Conservation (phyloP, 495 filamentous ascomycete genomes). For the Aspergillus ellipticus region DNA sequence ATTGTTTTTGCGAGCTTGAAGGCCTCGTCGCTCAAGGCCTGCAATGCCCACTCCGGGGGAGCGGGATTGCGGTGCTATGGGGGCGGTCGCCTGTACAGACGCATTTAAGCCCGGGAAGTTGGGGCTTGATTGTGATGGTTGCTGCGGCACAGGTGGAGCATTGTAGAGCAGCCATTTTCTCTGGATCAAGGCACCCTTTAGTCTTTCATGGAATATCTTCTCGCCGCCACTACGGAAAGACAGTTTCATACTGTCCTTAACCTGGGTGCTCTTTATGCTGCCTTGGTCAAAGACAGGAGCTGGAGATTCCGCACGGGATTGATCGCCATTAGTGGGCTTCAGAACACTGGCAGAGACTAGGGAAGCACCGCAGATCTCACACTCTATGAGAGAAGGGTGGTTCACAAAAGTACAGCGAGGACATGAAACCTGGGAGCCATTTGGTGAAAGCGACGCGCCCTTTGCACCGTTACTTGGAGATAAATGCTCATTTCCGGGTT, state of each 20-base stretch:
- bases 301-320: conserved; percentile 65
- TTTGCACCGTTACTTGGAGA: conserved; percentile 10
- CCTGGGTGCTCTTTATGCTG: conserved; percentile 47
- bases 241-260: conserved; percentile 76
- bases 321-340: conserved; percentile 19
- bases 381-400: conserved; percentile 78
- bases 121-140: conserved; percentile 43
- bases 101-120: conserved; percentile 18
- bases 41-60: conserved; percentile 82
- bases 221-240: conserved; percentile 89
- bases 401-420: conserved; percentile 93
- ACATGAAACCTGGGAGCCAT: conserved; percentile 46
- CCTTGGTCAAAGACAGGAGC: conserved; percentile 57
- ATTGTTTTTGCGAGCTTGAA: conserved; percentile 84
- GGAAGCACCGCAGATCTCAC: conserved; percentile 87
- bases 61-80: conserved; percentile 32
- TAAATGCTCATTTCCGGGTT: conserved; percentile 7
- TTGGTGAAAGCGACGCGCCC: background rate
- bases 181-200: conserved; percentile 84
- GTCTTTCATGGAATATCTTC: conserved; percentile 82
- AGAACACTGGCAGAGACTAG: conserved; percentile 38
- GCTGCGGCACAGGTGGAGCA: conserved; percentile 81
- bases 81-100: conserved; percentile 17
- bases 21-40: conserved; percentile 77
- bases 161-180: conserved; percentile 93